Evolutionary conservation across 345 rosid genomes (phyloP).

Genomic region (Psidium guajava): DNA sequence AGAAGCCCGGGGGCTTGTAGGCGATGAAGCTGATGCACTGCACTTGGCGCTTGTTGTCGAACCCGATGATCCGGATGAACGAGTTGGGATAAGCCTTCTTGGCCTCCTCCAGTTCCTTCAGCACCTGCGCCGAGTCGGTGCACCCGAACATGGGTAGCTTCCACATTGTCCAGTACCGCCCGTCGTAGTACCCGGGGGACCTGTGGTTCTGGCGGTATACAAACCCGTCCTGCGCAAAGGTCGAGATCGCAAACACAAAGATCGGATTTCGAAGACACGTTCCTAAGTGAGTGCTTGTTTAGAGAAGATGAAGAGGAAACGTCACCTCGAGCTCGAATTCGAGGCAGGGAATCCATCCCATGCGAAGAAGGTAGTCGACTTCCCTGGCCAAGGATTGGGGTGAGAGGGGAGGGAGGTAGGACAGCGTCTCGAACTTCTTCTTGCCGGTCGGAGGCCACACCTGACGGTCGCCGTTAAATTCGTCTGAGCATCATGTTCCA

Average conservation of each 20-base stretch:
- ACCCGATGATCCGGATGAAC: neutral
- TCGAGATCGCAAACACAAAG: neutral
- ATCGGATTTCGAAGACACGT: neutral
- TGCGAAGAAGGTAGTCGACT: conserved; percentile 5
- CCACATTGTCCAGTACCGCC: conserved; percentile 49
- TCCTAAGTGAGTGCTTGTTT: neutral
- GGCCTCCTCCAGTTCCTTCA: conserved; percentile 27
- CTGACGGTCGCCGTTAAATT: neutral
- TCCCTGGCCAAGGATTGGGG: neutral
- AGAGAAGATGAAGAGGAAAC: neutral
- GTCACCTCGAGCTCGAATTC: conserved; percentile 1
- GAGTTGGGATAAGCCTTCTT: conserved; percentile 16
- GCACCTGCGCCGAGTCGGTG: conserved; percentile 21
- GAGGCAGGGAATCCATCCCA: conserved; percentile 28
- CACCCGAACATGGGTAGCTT: conserved; percentile 51
- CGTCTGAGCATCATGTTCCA: neutral
- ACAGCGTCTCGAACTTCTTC: conserved; percentile 50
- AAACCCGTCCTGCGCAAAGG: conserved; percentile 9
- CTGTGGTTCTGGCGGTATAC: conserved; percentile 24
- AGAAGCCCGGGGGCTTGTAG: conserved; percentile 7
- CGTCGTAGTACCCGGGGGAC: conserved; percentile 36
- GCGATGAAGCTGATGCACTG: conserved; percentile 39
- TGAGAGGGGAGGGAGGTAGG: conserved; percentile 39
- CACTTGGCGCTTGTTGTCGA: conserved; percentile 20
- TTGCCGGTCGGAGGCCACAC: conserved; percentile 12